phyloP scores from a whole-genome alignment of 2,329 filamentous ascomycete species.

The Aspergillus puulaauensis region DNA sequence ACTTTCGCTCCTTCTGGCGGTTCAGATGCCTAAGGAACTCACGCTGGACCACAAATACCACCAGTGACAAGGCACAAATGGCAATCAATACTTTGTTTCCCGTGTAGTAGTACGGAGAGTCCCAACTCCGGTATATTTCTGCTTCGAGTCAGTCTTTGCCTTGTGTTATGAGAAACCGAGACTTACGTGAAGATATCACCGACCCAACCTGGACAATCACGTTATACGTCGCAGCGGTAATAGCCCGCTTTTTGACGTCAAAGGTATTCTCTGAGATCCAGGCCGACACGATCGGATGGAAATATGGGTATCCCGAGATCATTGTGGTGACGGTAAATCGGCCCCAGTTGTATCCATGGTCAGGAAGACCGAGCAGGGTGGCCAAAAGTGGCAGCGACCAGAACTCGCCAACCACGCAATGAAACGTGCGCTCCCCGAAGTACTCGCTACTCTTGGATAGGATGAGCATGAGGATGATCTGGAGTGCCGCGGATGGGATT shows the following conservation, averaged over 20 bases:
- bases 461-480: conserved; percentile 53
- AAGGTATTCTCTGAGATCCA: conserved; percentile 31
- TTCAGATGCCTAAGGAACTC: conserved; percentile 48
- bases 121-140: conserved; percentile 52
- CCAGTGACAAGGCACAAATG: conserved; percentile 49
- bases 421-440: conserved; percentile 54
- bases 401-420: conserved; percentile 52
- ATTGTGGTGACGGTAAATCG: conserved; percentile 52
- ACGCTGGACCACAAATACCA: conserved; percentile 50
- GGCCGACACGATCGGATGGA: conserved; percentile 48
- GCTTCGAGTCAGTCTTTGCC: not conserved
- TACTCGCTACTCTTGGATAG: conserved; percentile 50
- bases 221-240: conserved; percentile 33
- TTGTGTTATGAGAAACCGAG: not conserved
- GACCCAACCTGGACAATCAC: conserved; percentile 34
- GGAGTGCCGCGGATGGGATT: conserved; percentile 36
- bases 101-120: conserved; percentile 54
- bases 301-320: conserved; percentile 55
- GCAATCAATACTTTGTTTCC: conserved; percentile 57
- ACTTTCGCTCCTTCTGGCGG: conserved; percentile 49
- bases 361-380: conserved; percentile 49
- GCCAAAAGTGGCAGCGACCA: conserved; percentile 54
- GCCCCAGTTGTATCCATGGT: conserved; percentile 46
- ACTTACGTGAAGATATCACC: conserved; percentile 30
- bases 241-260: conserved; percentile 30